Evolutionary conservation across 1,284 basidiomycete species (phyloP).

Genomic region (Volvariella surrecta): DNA sequence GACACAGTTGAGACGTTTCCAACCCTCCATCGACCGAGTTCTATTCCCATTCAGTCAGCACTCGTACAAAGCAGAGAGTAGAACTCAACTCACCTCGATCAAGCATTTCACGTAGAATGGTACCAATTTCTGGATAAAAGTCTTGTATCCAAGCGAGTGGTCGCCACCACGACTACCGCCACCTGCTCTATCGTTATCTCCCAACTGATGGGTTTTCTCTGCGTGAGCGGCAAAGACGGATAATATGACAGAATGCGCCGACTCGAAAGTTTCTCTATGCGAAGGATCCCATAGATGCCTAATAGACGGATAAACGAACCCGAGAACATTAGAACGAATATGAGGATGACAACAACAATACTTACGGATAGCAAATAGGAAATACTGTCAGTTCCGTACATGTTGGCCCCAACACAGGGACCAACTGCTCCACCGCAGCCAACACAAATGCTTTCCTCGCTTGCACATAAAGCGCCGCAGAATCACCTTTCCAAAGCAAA

Average conservation of each 20-base stretch:
- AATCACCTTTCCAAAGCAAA: no score
- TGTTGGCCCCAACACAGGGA: constrained; percentile 42
- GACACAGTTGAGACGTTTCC: constrained; percentile 48
- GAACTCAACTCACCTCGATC: constrained; percentile 47
- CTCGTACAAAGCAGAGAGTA: constrained; percentile 1
- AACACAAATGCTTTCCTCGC: constrained; percentile 56
- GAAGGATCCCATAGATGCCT: constrained; percentile 49
- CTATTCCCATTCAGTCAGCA: constrained; percentile 23
- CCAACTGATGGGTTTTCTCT: constrained; percentile 12
- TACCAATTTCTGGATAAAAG: constrained; percentile 23
- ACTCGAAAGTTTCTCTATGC: constrained; percentile 64
- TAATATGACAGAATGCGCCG: constrained; percentile 66
- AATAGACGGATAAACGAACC: constrained; percentile 4
- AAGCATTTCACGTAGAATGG: constrained; percentile 62
- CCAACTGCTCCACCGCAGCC: constrained; percentile 62
- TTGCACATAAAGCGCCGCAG: constrained; percentile 12
- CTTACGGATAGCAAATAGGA: constrained; percentile 54
- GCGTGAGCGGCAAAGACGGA: constrained; percentile 57
- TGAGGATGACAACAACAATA: constrained; percentile 9
- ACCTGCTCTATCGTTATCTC: background rate
- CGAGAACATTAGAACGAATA: constrained; percentile 1
- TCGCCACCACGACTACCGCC: constrained; percentile 4
- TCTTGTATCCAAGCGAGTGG: background rate
- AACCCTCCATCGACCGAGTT: constrained; percentile 54
- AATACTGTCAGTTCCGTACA: constrained; percentile 44